These are phyloP conservation scores for Posidonia oceanica DNA, from an alignment of 116 monocot genomes.

Conservation along the genomic window DNA sequence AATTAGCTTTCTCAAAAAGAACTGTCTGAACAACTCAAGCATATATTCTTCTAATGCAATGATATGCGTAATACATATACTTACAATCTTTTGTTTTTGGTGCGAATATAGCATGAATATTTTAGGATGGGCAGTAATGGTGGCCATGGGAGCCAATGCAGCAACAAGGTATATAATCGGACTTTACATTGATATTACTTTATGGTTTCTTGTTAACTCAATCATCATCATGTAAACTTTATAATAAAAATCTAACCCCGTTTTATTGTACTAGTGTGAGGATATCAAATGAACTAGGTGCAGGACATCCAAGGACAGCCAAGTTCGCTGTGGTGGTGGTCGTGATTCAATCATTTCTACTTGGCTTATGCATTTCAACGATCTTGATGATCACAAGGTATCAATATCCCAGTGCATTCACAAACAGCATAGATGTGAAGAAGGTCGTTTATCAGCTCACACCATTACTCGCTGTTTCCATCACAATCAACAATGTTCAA, in stretches of 20 bases:
- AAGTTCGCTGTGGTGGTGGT: conserved; percentile 42
- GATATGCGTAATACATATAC: no score
- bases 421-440: conserved; percentile 26
- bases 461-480: conserved; percentile 42
- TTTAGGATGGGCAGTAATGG: conserved; percentile 14
- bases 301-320: conserved; percentile 39
- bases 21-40: no score
- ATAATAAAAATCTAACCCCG: not conserved
- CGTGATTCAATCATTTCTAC: conserved; percentile 23
- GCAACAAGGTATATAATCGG: conserved; percentile 7
- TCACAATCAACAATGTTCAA: conserved; percentile 62
- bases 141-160: conserved; percentile 13
- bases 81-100: not conserved
- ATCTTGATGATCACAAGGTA: conserved; percentile 25
- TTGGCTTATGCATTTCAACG: conserved; percentile 31
- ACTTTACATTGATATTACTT: not conserved
- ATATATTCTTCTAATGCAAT: no score
- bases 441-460: conserved; percentile 35
- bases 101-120: conserved; percentile 7
- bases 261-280: conserved; percentile 29
- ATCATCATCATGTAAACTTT: no score
- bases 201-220: not conserved
- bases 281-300: conserved; percentile 71
- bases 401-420: conserved; percentile 40
- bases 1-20: no score